phyloP scores from a whole-genome alignment of 768 basidiomycete species.

The Podaxis carcinomalis region DNA sequence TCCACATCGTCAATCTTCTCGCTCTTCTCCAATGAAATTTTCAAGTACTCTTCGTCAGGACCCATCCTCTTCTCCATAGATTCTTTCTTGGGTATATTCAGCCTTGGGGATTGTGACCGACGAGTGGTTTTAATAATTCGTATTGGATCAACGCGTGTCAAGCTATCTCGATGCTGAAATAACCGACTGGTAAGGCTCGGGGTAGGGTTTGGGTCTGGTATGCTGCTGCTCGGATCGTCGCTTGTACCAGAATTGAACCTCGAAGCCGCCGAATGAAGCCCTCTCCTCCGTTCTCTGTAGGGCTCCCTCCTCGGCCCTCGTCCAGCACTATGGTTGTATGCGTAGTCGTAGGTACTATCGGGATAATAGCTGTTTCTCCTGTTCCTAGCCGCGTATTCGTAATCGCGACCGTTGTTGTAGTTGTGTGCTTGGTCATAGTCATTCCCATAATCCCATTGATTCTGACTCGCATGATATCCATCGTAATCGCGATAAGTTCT shows the following conservation, averaged over 20 bases:
- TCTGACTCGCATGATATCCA: neutral
- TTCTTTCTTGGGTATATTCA: neutral
- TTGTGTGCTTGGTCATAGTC: neutral
- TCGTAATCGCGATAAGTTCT: neutral
- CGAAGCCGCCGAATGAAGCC: neutral
- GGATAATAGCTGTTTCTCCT: neutral
- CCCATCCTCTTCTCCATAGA: neutral
- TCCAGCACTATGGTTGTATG: neutral
- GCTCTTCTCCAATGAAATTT: conserved; percentile 1
- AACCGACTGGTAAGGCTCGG: neutral
- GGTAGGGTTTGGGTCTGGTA: neutral
- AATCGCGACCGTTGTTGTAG: conserved; percentile 5
- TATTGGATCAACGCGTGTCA: neutral
- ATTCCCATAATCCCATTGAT: neutral
- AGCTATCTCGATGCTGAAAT: neutral
- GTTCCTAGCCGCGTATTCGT: neutral
- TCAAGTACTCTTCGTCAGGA: conserved; percentile 4
- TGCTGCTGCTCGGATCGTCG: neutral
- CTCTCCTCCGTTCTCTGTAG: neutral
- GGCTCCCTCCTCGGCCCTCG: neutral
- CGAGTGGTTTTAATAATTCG: neutral
- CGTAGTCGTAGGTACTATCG: neutral
- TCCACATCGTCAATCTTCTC: neutral
- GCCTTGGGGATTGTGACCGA: neutral
- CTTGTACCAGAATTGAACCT: neutral